Evolutionary conservation across 805 yeast genomes (phyloP).

Genomic region (Hanseniaspora opuntiae): DNA sequence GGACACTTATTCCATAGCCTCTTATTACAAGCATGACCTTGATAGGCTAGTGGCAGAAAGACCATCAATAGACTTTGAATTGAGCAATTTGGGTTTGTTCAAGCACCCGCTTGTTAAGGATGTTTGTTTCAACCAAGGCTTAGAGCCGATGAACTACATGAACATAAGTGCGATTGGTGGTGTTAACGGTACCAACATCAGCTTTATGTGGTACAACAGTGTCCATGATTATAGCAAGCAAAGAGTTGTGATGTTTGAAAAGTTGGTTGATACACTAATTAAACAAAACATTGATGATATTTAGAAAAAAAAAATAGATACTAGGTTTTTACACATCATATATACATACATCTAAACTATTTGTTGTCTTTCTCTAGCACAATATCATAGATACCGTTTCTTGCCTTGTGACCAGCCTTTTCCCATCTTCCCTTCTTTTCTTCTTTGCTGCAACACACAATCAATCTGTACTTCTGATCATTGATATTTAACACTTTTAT

Average conservation of each 20-base stretch:
- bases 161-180: constrained; percentile 8
- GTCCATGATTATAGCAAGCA: neutral
- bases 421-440: constrained; percentile 84
- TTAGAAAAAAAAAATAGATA: neutral
- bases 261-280: neutral
- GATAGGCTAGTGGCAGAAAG: neutral
- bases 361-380: constrained; percentile 29
- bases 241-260: neutral
- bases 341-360: neutral
- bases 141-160: constrained; percentile 10
- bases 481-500: constrained; percentile 46
- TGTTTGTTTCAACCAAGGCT: constrained; percentile 7
- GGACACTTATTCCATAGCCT: constrained; percentile 5
- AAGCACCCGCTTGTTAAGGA: neutral
- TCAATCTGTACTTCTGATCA: constrained; percentile 39
- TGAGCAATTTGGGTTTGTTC: constrained; percentile 6
- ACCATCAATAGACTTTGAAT: neutral
- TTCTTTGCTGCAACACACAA: constrained; percentile 68
- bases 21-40: neutral
- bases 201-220: constrained; percentile 8
- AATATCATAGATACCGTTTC: constrained; percentile 58
- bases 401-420: constrained; percentile 44
- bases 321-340: constrained; percentile 13
- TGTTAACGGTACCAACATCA: neutral
- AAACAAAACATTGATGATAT: neutral